These are phyloP conservation scores for Leucocoprinus sp. DNA, from an alignment of 768 basidiomycete species.

Conservation along the genomic window DNA sequence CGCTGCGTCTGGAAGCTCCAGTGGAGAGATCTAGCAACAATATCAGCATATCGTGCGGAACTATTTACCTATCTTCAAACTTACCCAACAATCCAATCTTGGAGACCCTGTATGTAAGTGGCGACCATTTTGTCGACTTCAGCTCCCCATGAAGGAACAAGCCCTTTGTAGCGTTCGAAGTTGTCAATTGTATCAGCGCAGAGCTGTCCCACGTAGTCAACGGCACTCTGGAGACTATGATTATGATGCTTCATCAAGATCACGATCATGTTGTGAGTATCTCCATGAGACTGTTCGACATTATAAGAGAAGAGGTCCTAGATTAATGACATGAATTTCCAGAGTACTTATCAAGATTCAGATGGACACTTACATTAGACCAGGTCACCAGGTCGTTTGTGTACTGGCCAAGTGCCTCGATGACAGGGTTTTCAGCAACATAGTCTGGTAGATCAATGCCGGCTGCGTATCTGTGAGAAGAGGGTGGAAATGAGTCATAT, in stretches of 20 bases:
- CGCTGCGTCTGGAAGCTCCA: conserved; percentile 68
- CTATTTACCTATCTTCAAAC: conserved; percentile 9
- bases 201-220: conserved; percentile 56
- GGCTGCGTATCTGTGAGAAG: conserved; percentile 42
- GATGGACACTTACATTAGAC: conserved; percentile 55
- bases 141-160: conserved; percentile 55
- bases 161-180: conserved; percentile 37
- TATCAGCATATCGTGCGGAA: background rate
- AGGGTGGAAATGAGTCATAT: conserved; percentile 4
- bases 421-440: conserved; percentile 57
- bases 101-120: conserved; percentile 53
- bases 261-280: conserved; percentile 67
- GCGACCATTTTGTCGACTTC: conserved; percentile 51
- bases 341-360: background rate
- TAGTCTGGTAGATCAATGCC: conserved; percentile 64
- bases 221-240: conserved; percentile 49
- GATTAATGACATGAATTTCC: conserved; percentile 6
- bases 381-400: conserved; percentile 78
- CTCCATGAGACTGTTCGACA: conserved; percentile 60
- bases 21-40: conserved; percentile 38
- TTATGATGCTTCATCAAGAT: conserved; percentile 58
- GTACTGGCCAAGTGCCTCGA: conserved; percentile 53
- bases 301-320: conserved; percentile 76
- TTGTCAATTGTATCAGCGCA: conserved; percentile 47
- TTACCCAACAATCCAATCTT: conserved; percentile 64